Conservation (phyloP, 805 yeast genomes). For the Metschnikowia sp. region DNA sequence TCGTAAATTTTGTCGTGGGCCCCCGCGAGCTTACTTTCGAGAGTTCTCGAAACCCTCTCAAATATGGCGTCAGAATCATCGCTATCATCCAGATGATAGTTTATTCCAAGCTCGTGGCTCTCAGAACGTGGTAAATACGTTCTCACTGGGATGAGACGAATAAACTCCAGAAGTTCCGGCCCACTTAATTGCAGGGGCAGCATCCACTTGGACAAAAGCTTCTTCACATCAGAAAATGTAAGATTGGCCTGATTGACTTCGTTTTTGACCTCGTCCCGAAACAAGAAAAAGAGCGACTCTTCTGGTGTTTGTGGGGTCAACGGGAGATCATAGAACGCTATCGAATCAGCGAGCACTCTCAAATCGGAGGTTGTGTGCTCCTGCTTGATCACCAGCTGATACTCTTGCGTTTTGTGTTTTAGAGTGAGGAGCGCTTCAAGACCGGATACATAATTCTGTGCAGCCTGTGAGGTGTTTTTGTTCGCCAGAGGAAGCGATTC, state of each 20-base stretch:
- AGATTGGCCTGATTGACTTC: conserved; percentile 14
- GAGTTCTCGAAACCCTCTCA: conserved; percentile 21
- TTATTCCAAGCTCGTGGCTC: conserved; percentile 15
- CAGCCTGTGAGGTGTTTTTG: background rate
- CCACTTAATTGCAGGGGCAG: conserved; percentile 2
- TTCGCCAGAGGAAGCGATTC: background rate
- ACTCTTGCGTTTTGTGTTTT: conserved; percentile 2
- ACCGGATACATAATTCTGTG: conserved; percentile 2
- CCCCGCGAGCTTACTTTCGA: conserved; percentile 24
- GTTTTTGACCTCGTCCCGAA: conserved; percentile 7
- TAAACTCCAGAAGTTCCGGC: conserved; percentile 8
- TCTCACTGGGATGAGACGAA: conserved; percentile 15
- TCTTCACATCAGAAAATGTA: conserved; percentile 14
- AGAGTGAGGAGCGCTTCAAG: conserved; percentile 8
- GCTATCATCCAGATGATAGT: conserved; percentile 17
- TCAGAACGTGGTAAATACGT: conserved; percentile 13
- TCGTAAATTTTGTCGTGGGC: conserved; percentile 25
- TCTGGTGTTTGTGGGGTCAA: conserved; percentile 13
- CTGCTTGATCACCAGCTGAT: background rate
- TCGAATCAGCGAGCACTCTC: conserved; percentile 3
- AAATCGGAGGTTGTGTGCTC: conserved; percentile 11
- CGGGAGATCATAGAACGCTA: conserved; percentile 5
- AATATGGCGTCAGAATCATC: conserved; percentile 23
- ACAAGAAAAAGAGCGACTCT: conserved; percentile 6
- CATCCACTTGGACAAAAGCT: conserved; percentile 6